A percentile compares a stretch with the other conserved stretches of the same genome.
phyloP scores from a whole-genome alignment of 345 rosid species.

The Fremontodendron californicum region DNA sequence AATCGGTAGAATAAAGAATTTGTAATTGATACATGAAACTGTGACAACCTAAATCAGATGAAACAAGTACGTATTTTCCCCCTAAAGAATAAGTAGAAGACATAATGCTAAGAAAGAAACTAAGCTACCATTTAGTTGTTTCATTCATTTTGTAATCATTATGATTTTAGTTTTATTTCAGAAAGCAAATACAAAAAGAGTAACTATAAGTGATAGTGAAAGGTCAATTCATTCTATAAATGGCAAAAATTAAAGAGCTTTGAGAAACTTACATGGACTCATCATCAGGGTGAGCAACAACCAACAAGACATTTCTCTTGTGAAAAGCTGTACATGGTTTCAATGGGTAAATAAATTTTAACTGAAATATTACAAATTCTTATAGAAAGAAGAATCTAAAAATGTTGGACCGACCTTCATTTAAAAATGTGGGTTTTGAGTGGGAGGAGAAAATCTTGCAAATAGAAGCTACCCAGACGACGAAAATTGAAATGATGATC shows the following conservation, averaged over 20 bases:
- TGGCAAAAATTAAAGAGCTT: too few relatives aligned
- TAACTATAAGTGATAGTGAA: too few relatives aligned
- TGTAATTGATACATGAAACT: not conserved
- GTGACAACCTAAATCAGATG: not conserved
- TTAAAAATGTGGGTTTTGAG: constrained; percentile 33
- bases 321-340: constrained; percentile 31
- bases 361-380: not conserved
- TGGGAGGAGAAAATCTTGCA: constrained; percentile 45
- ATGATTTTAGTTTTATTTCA: not conserved
- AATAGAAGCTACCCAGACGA: constrained; percentile 66
- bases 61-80: not conserved
- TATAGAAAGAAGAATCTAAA: not conserved
- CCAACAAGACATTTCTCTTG: constrained; percentile 60
- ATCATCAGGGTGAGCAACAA: constrained; percentile 93
- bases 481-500: constrained; percentile 36
- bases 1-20: not conserved
- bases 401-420: constrained; percentile 34
- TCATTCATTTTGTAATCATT: not conserved
- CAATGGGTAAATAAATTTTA: not conserved
- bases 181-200: not conserved
- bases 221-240: not conserved
- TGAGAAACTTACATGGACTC: constrained; percentile 71
- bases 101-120: not conserved
- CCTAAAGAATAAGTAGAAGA: not conserved
- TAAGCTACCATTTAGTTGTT: not conserved